These are phyloP conservation scores for Lotmaria passim DNA, from an alignment of 208 protist species.

Conservation along the genomic window DNA sequence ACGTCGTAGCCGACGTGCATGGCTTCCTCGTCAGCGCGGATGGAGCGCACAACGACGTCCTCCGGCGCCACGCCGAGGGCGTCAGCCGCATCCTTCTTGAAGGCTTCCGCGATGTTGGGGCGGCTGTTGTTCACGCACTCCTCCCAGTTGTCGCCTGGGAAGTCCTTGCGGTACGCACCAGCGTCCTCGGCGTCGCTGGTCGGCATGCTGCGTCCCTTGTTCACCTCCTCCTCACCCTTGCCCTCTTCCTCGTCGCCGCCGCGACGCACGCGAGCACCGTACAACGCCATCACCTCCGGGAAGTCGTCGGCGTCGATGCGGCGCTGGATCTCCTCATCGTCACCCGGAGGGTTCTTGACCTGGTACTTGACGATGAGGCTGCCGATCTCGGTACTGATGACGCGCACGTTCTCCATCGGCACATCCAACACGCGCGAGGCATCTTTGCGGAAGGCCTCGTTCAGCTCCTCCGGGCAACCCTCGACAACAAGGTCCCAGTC, in stretches of 20 bases:
- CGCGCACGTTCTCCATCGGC: constrained; percentile 33
- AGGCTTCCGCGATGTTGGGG: constrained; percentile 41
- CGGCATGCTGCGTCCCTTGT: neutral
- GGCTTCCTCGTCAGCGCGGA: constrained; percentile 30
- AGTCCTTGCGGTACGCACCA: constrained; percentile 30
- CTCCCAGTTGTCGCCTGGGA: constrained; percentile 50
- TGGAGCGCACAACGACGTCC: constrained; percentile 18
- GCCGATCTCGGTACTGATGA: constrained; percentile 49
- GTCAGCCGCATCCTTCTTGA: constrained; percentile 45
- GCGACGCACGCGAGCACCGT: constrained; percentile 36
- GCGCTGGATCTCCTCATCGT: constrained; percentile 48
- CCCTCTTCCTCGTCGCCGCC: constrained; percentile 12
- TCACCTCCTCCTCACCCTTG: constrained; percentile 12
- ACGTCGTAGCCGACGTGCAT: constrained; percentile 44
- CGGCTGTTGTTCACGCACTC: constrained; percentile 36
- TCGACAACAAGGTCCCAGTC: constrained; percentile 70
- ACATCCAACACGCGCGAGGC: constrained; percentile 45
- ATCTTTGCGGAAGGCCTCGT: constrained; percentile 51
- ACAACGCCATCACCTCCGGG: constrained; percentile 45
- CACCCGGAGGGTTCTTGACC: constrained; percentile 33
- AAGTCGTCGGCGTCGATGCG: constrained; percentile 47
- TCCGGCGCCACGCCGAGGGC: constrained; percentile 31
- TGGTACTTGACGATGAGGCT: constrained; percentile 58
- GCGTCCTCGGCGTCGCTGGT: constrained; percentile 16
- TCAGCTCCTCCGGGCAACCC: constrained; percentile 39